A percentile compares a stretch with the other conserved stretches of the same genome.
These are phyloP conservation scores for Tulasnella sp. DNA, from an alignment of 768 basidiomycete genomes.

Conservation along the genomic window DNA sequence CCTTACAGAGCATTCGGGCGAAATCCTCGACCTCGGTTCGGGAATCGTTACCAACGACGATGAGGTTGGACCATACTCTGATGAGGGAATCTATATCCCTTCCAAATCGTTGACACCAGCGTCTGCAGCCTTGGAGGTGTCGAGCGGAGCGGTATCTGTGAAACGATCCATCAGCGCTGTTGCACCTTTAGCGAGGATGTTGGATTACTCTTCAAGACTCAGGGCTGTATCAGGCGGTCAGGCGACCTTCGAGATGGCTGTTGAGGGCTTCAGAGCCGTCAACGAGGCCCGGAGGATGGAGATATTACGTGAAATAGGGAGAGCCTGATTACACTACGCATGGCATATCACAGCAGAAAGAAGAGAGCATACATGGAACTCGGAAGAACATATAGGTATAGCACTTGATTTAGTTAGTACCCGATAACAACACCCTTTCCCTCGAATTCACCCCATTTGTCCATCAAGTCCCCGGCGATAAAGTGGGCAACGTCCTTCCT, in stretches of 20 bases:
- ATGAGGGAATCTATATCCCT: slow-evolving; percentile 63
- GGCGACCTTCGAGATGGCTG: slow-evolving; percentile 65
- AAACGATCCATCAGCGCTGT: slow-evolving; percentile 59
- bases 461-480: background rate
- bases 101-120: slow-evolving; percentile 68
- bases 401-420: too few relatives aligned
- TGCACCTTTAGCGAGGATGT: slow-evolving; percentile 68
- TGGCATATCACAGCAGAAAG: background rate
- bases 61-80: slow-evolving; percentile 35
- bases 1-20: slow-evolving; percentile 72
- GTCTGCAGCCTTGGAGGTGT: slow-evolving; percentile 26
- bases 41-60: slow-evolving; percentile 27
- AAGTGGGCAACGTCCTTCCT: slow-evolving; percentile 11
- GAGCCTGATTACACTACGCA: slow-evolving; percentile 38
- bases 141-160: slow-evolving; percentile 28
- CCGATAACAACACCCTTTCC: slow-evolving; percentile 2
- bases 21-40: slow-evolving; percentile 53
- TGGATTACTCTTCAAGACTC: slow-evolving; percentile 66
- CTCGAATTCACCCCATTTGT: slow-evolving; percentile 4
- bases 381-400: too few relatives aligned
- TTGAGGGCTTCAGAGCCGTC: slow-evolving; percentile 65
- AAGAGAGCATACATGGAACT: too few relatives aligned
- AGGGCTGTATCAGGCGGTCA: slow-evolving; percentile 74
- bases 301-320: slow-evolving; percentile 67
- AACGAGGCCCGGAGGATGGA: slow-evolving; percentile 48